Base-by-base conservation (phyloP, 2,329 filamentous ascomycete genomes). In the Trichoderma sp. region DNA sequence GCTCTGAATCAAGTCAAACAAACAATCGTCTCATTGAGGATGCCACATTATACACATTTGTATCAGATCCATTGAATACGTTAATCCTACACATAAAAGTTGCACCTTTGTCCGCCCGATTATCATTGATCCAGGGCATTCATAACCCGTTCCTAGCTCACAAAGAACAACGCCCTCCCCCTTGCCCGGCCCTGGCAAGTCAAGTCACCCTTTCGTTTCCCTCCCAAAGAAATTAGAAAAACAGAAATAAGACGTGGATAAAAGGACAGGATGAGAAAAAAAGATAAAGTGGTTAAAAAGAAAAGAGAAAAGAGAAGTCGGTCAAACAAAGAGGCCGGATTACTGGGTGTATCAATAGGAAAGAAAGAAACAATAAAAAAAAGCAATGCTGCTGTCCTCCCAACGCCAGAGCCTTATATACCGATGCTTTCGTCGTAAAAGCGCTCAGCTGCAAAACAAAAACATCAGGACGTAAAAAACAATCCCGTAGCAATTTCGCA, bases 271-370 rank as follows among this genome's bases (percentile, higher is more conserved):
- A n/a, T 33, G 9, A 12, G 24, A 21, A 53, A 5, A 21, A 38
- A 11, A n/a, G 18, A 8, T 9, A 27, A 27, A 12, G 14, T 7
- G n/a, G n/a, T n/a, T n/a, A n/a, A 24, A 4, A 63, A 35, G 50
- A 38, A n/a, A 31, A 21, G 18, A 45, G 31, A 16, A 14, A 16
- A 41, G 6, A 41, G n/a, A n/a, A n/a, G n/a, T n/a, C 16, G 38
- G 27, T 62, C 24, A 62, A 45, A 72, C 35, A 38, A 50, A 27
- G 14, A 18, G 16, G 60, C 29, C 60, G 29, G 29, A 71, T 75
- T 66, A 71, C 73, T 71, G 45, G 66, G 73, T 75, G 74, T 71
- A 75, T 75, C 74, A 71, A 75, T 65, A 75, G 33, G 45, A 66
- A 65, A 45, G 27, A 31, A 31, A 29, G 27, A 31, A 27, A n/a